Base-by-base conservation (phyloP, 208 protist genomes). In the Leptomonas pyrrhocoris region DNA sequence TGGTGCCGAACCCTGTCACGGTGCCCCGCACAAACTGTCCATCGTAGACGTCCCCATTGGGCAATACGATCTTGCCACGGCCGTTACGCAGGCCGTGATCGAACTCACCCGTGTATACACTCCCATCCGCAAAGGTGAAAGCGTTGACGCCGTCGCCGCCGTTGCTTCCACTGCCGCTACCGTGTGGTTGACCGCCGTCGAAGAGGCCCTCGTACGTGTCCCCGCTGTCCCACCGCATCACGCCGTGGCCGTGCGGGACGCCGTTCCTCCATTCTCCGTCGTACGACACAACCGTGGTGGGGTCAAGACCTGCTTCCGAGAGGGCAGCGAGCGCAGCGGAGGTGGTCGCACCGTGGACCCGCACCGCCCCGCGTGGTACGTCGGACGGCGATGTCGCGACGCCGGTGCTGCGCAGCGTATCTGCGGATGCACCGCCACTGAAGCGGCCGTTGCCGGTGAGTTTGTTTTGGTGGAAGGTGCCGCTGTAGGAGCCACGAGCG, bases 11-110 rank as follows among this genome's bases (percentile, higher is more conserved):
- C 12, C 89, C 89, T 0, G 79, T 81, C 53, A 86, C 85, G 40
- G 63, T 61, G 64, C 70, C 80, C 19, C 69, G 58, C 0, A 78
- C 68, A 60, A 89, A 94, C 43, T 75, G 57, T 0, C 89, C 89
- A 21, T 89, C 81, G 79, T 90, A 94, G 25, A 73, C 74, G 69
- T 92, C 84, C 6, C 80, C 85, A 62, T 83, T 85, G 9, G 59
- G 19, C 56, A 81, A 80, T 31, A 68, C 75, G 3, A 92, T 46
- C 2, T 71, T 62, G 13, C 89, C 89, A 18, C 70, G 61, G 42
- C 89, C 89, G 54, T 90, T 75, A 7, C 72, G 79, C 48, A 79
- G 63, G 31, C 87, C 89, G 30, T 65, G 45, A 1, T n/a, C 48
- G 34, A 80, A 88, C 50, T 74, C 70, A 21, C 89, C 89, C 2